Evolutionary conservation across 768 basidiomycete genomes (phyloP).

Genomic region (Boletus rubroflammeus): DNA sequence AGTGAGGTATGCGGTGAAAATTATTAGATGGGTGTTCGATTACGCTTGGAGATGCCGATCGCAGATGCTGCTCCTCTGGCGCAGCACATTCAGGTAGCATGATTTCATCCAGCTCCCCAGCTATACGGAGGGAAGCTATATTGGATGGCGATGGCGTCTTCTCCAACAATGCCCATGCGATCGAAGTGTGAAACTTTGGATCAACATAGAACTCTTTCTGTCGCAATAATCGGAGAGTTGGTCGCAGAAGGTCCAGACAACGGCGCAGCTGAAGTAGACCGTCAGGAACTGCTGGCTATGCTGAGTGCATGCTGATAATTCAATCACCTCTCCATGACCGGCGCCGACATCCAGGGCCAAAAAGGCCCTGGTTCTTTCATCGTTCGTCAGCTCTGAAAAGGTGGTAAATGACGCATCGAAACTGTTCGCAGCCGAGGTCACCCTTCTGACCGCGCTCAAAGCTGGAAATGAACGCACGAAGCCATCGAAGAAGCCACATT

Average conservation of each 20-base stretch:
- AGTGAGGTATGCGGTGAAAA: constrained; percentile 48
- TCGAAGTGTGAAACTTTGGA: constrained; percentile 85
- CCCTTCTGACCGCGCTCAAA: constrained; percentile 2
- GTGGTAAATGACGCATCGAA: constrained; percentile 71
- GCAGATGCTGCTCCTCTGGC: constrained; percentile 6
- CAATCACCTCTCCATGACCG: constrained; percentile 69
- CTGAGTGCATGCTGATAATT: neutral
- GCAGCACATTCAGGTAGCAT: neutral
- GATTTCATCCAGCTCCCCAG: constrained; percentile 3
- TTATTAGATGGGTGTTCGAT: constrained; percentile 7
- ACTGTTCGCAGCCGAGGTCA: constrained; percentile 36
- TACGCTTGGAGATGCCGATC: neutral
- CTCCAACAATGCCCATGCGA: constrained; percentile 80
- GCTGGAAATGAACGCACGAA: constrained; percentile 38
- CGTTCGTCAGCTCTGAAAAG: constrained; percentile 70
- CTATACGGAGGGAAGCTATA: constrained; percentile 1
- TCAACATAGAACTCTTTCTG: constrained; percentile 77
- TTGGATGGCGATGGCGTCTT: constrained; percentile 3
- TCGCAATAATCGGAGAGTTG: constrained; percentile 54
- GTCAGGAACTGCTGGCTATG: constrained; percentile 8
- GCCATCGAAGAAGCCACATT: constrained; percentile 42
- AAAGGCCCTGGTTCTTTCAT: constrained; percentile 79
- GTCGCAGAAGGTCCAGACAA: constrained; percentile 54
- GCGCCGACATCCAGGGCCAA: constrained; percentile 80
- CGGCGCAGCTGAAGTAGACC: constrained; percentile 48